Percentiles rank a stretch among this genome's conserved stretches.
phyloP scores from a whole-genome alignment of 345 rosid genomes.

The Sisymbrium irio region DNA sequence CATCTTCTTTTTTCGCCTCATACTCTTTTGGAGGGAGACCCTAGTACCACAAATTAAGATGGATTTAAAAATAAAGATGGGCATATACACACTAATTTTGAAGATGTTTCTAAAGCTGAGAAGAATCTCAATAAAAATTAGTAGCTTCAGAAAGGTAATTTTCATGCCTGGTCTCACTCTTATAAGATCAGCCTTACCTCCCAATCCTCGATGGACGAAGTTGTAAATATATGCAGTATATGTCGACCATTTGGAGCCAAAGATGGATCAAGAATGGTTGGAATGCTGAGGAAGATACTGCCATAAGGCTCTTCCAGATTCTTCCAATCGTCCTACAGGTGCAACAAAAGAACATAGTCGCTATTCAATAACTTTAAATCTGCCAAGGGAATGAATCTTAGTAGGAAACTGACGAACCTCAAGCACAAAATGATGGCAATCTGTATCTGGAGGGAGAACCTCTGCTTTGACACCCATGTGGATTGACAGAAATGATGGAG shows the following conservation, averaged over 20 bases:
- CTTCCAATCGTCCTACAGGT: conserved; percentile 62
- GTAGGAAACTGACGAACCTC: conserved; percentile 50
- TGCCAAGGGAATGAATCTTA: conserved; percentile 13
- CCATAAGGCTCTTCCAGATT: conserved; percentile 83
- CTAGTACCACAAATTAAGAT: conserved; percentile 35
- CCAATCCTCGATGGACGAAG: conserved; percentile 87
- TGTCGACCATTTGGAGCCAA: conserved; percentile 82
- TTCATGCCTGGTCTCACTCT: conserved; percentile 11
- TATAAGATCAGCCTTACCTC: conserved; percentile 46
- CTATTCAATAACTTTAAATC: neutral
- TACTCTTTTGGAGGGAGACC: conserved; percentile 72
- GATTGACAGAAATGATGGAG: conserved; percentile 97
- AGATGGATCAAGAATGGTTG: conserved; percentile 84
- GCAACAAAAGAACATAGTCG: neutral
- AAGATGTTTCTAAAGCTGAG: neutral
- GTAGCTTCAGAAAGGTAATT: neutral
- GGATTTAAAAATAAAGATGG: neutral
- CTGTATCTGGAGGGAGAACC: conserved; percentile 80
- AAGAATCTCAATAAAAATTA: neutral
- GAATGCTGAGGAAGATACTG: conserved; percentile 94
- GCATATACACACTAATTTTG: neutral
- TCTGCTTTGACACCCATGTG: conserved; percentile 93
- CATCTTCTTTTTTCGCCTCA: conserved; percentile 67
- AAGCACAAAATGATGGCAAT: conserved; percentile 93
- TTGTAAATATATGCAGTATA: conserved; percentile 88